Conservation (phyloP, 345 rosid species). For the Erodium maritimum region DNA sequence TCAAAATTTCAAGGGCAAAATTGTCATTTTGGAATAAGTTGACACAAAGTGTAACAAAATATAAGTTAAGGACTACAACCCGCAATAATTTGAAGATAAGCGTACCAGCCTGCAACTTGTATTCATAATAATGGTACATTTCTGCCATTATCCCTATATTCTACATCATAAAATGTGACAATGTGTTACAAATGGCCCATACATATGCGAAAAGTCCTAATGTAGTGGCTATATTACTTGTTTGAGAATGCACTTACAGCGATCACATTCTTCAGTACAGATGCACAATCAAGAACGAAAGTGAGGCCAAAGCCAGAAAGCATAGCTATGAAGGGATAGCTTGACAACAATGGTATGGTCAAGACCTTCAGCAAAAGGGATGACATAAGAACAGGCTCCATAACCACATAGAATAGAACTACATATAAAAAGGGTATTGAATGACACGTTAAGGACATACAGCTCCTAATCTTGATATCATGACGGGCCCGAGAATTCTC, state of each 20-base stretch:
- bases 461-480: constrained; percentile 31
- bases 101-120: no score
- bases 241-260: constrained; percentile 19
- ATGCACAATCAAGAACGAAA: constrained; percentile 27
- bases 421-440: neutral
- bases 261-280: constrained; percentile 34
- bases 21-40: no score
- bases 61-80: no score
- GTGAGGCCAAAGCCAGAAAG: constrained; percentile 23
- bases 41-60: no score
- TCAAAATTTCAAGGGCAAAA: no score
- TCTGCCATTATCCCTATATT: no score
- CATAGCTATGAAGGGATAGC: constrained; percentile 32
- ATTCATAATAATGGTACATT: no score
- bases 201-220: no score
- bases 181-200: no score
- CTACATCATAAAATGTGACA: no score
- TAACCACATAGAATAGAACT: neutral
- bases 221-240: no score
- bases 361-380: constrained; percentile 20
- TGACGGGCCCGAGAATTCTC: constrained; percentile 31
- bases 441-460: constrained; percentile 11
- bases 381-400: neutral
- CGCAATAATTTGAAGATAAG: no score
- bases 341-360: constrained; percentile 26